A percentile compares a stretch with the other conserved stretches of the same genome.
Conservation (phyloP, 139 green algal species). For the Zygnema cylindricum region DNA sequence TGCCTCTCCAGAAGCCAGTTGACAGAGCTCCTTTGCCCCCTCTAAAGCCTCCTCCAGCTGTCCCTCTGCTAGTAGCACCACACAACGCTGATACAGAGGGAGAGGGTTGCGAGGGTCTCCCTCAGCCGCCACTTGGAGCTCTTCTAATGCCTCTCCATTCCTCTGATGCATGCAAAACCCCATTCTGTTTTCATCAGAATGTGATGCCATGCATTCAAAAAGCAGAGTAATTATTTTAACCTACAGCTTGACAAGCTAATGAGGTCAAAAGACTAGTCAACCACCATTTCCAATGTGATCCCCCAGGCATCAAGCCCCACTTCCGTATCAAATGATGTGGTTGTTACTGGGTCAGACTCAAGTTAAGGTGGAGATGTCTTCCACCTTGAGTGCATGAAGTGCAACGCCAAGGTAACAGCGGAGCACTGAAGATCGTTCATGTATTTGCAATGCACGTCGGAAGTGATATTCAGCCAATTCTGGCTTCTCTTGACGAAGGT, state of each 20-base stretch:
- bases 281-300: too few relatives aligned
- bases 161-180: too few relatives aligned
- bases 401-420: conserved; percentile 89
- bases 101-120: conserved; percentile 88
- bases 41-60: conserved; percentile 73
- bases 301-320: too few relatives aligned
- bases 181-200: not conserved
- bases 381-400: conserved; percentile 72
- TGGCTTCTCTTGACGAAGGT: conserved; percentile 92
- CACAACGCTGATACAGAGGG: conserved; percentile 85
- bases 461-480: conserved; percentile 90
- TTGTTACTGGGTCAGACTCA: too few relatives aligned
- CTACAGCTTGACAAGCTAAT: not conserved
- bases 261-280: too few relatives aligned
- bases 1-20: conserved; percentile 83
- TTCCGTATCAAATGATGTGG: too few relatives aligned
- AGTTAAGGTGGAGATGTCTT: too few relatives aligned
- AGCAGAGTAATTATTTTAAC: too few relatives aligned
- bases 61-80: conserved; percentile 78
- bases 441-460: conserved; percentile 74
- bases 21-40: conserved; percentile 77
- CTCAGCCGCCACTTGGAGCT: conserved; percentile 78
- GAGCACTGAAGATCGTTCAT: conserved; percentile 85
- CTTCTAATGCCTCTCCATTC: conserved; percentile 74
- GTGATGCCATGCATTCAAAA: too few relatives aligned